Evolutionary conservation across 129 eudicot species (phyloP).

Genomic region (Chrysanthemum makinoi): DNA sequence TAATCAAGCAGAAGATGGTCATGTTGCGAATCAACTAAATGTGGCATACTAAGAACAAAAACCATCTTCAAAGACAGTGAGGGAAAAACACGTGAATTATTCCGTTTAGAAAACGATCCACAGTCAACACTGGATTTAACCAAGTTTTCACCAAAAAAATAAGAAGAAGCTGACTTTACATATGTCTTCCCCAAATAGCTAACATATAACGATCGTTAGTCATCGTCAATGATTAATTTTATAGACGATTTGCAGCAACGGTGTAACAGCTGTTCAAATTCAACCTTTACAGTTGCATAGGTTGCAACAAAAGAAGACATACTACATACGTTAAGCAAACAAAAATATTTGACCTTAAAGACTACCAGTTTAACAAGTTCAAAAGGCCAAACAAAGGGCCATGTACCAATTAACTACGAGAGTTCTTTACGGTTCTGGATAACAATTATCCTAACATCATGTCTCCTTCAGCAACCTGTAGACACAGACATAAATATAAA

Average conservation of each 20-base stretch:
- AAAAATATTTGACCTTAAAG: neutral
- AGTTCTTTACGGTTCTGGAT: constrained; percentile 11
- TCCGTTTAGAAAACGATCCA: neutral
- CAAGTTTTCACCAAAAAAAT: neutral
- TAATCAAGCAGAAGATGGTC: no score
- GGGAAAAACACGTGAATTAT: no score
- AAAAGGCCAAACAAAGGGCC: neutral
- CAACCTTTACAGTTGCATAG: neutral
- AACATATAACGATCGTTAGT: neutral
- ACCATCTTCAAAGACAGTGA: no score
- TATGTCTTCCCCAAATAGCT: neutral
- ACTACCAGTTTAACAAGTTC: constrained; percentile 10
- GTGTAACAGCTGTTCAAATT: neutral
- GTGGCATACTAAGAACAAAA: no score
- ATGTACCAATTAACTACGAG: constrained; percentile 1
- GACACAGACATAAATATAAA: neutral
- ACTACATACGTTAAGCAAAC: neutral
- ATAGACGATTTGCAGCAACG: neutral
- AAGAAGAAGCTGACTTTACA: neutral
- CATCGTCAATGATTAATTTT: neutral
- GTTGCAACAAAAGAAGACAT: neutral
- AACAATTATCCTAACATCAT: constrained; percentile 29
- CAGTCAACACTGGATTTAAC: neutral
- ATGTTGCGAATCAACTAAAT: no score
- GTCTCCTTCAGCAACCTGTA: constrained; percentile 23